phyloP scores from a whole-genome alignment of 257 asterid genomes.

The Forsythia viridissima region DNA sequence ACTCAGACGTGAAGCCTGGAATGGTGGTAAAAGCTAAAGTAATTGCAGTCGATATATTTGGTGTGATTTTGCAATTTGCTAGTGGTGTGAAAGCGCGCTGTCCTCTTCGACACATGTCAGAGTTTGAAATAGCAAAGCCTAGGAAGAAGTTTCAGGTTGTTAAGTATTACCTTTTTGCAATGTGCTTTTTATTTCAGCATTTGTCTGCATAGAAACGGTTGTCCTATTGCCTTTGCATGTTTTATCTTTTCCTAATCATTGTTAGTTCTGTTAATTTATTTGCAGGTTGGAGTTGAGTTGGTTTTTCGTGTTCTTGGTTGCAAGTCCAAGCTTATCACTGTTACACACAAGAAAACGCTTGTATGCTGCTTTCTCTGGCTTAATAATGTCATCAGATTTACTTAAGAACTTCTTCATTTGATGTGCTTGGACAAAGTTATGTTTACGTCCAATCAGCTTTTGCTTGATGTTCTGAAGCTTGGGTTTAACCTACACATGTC shows the following conservation, averaged over 20 bases:
- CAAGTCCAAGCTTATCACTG: slow-evolving; percentile 96
- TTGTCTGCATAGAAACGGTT: slow-evolving; percentile 13
- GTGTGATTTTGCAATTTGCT: slow-evolving; percentile 87
- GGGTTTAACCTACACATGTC: slow-evolving; percentile 17
- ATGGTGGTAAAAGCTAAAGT: slow-evolving; percentile 97
- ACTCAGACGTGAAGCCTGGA: slow-evolving; percentile 97
- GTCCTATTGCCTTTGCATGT: not conserved
- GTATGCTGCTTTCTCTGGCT: slow-evolving; percentile 54
- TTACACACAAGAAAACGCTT: slow-evolving; percentile 94
- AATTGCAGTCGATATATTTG: slow-evolving; percentile 70
- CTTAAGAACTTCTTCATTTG: not conserved
- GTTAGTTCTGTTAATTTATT: slow-evolving; percentile 29
- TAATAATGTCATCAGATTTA: slow-evolving; percentile 16
- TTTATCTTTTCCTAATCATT: slow-evolving; percentile 4
- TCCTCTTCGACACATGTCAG: slow-evolving; percentile 99
- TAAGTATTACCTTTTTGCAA: slow-evolving; percentile 18
- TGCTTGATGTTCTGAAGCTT: slow-evolving; percentile 16
- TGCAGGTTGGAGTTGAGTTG: slow-evolving; percentile 83
- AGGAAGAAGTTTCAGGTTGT: slow-evolving; percentile 91
- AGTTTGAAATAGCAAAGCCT: slow-evolving; percentile 91
- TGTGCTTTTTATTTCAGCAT: slow-evolving; percentile 12
- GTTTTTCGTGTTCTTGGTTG: slow-evolving; percentile 93
- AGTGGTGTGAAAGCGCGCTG: slow-evolving; percentile 97
- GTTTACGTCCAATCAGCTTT: not conserved
- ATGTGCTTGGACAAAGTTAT: not conserved